Conservation (phyloP, 495 filamentous ascomycete species). For the Aspergillus sclerotioniger region DNA sequence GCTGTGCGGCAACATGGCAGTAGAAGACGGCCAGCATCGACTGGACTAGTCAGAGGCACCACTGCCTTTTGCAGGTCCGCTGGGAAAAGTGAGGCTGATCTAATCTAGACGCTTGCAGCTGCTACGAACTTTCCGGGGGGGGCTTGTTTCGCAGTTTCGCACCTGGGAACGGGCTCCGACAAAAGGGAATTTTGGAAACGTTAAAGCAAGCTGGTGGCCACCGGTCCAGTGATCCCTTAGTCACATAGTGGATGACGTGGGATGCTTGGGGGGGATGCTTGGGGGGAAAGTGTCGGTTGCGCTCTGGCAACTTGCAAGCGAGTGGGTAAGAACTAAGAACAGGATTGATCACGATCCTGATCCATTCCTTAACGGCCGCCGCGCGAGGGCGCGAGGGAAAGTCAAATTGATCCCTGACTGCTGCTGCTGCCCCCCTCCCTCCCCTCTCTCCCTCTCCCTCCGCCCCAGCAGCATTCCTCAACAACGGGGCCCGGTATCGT, state of each 20-base stretch:
- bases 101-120: conserved; percentile 14
- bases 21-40: not conserved
- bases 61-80: conserved; percentile 5
- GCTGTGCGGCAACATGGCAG: not conserved
- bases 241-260: conserved; percentile 15
- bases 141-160: not conserved
- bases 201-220: not conserved
- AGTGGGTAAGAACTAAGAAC: not conserved
- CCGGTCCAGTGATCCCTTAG: not conserved
- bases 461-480: conserved; percentile 19
- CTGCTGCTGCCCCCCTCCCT: no score
- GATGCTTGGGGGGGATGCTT: conserved; percentile 7
- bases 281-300: not conserved
- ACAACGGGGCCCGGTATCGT: conserved; percentile 13
- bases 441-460: not conserved
- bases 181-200: conserved; percentile 1
- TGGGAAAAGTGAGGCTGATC: conserved; percentile 18
- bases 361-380: not conserved
- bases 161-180: conserved; percentile 1
- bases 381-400: conserved; percentile 3
- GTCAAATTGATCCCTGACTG: conserved; percentile 6
- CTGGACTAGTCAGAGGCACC: not conserved
- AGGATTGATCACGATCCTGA: not conserved
- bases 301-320: no score
- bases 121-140: conserved; percentile 7